Base-by-base conservation (phyloP, 164 flowering plant species). In the Magnolia changhungtana region DNA sequence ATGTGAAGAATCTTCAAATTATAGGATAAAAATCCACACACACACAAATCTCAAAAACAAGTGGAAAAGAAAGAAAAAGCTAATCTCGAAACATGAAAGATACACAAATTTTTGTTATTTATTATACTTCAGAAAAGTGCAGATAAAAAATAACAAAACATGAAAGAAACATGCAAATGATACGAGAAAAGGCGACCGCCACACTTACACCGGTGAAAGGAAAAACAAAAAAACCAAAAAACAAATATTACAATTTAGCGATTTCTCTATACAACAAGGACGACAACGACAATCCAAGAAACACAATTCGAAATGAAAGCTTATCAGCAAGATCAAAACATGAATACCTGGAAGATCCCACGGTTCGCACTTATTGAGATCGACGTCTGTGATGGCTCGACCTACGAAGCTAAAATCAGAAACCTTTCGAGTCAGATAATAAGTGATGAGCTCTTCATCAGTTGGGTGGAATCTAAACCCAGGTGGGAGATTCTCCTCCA, bases 391-490 rank as follows among this genome's bases (percentile, higher is more conserved):
- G 78, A 92, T 19, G 8, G 84, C 97, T 69, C 87, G 85, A 0
- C 90, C 79, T 0, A 85, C 77, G 78, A 94, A 94, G 23, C 76
- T 63, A 24, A 71, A 71, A 79, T 94, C 93, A 0, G 97, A 84
- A 72, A 91, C 90, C 83, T 92, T 94, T 51, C 80, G 77, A n/a
- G 79, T 75, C 0, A 94, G 88, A 81, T 94, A 94, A 74, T 84
- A 87, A 24, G 94, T 86, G 23, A 92, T 81, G 2, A 92, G 87
- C 20, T 92, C 97, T 49, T 90, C 94, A 72, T 92, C 97, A 77
- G 85, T 85, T 13, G 97, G 97, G 79, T 92, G 91, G 76, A 92
- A 92, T 78, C 97, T 82, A 73, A 90, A 92, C 16, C 97, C 97
- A 7, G 97, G 91, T 50, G 97, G 97, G 78, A 92, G 74, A 72